Base-by-base conservation (phyloP, 192 early-diverging fungal species). In the Coemansia sp. region DNA sequence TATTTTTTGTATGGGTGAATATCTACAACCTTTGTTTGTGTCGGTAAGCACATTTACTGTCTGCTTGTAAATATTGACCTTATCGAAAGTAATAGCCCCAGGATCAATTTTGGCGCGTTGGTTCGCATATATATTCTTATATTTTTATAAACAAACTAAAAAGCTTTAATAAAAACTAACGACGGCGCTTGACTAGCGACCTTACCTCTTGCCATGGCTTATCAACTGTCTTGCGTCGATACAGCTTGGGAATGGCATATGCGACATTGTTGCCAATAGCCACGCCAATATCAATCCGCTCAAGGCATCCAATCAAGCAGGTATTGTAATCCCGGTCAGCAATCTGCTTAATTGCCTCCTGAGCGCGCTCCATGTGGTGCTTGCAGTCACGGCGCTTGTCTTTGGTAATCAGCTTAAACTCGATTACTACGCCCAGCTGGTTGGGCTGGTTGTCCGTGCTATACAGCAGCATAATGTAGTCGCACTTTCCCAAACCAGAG, bases 271-370 rank as follows among this genome's bases (percentile, higher is more conserved):
- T 71, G 14, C 74, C 69, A 32, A 76, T 69, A 24, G 74, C 74
- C 54, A 76, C 66, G 5, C 74, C 69, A 11, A 71, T 57, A 57
- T 76, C 74, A 58, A 76, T 60, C 47, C 74, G 74, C 62, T 67
- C 69, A 0, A 67, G 56, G 24, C 74, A 76, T 2, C 74, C 69
- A 35, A 56, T 22, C 24, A 76, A 29, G 15, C 62, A 70, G 1
- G 67, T 23, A 19, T 60, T 37, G 58, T 75, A 69, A 49, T 75
- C 62, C 38, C 61, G 62, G 4, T 51, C 37, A 3, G 55, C 52
- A 21, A 69, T 69, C 43, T 69, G 73, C 10, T 35, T 23, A n/a
- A 75, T 53, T 0, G 58, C 67, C 17, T 66, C 32, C 0, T 54
- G 32, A 1, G 73, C 67, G 15, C 54, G 63, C 63, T 29, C 17